Evolutionary conservation across 2,329 filamentous ascomycete species (phyloP), one percentile per base, ranked within the genome.

Genomic region (Calonectria honghensis): DNA sequence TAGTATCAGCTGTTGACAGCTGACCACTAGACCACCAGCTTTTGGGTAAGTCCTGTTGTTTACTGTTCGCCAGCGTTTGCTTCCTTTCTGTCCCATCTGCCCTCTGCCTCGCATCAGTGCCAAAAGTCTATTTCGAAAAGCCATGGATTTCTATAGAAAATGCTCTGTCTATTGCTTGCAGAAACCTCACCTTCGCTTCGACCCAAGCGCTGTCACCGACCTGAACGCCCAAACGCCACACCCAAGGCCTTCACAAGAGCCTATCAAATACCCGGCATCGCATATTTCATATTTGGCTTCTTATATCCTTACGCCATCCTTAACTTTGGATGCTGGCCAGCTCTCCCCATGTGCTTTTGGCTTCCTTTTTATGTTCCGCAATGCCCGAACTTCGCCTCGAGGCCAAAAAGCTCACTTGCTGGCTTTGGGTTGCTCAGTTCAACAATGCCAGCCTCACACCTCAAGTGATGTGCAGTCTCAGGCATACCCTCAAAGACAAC

Each of bases 1-100:
- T 48, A 10, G 45, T 87, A 87, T 80, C 78, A 73, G 72, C 84
- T 82, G 82, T 81, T 82, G 80, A 82, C 84, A 82, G 80, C 81
- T 82, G 71, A 41, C 79, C 74, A 68, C 74, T 77, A 78, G 75
- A 48, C 24, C 45, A 24, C 45, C 77, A 77, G 70, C 76, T 81
- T 76, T 78, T 79, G 72, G 77, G 83, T 85, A 80, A 84, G 82
- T 82, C 59, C 6, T 75, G 51, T 29, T 70, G 72, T 72, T 65
- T 31, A 16, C 37, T 52, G 7, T 24, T 52, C 61, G 65, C 45
- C 67, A 68, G 52, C 64, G 61, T 68, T 48, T 45, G 39, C 57
- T 68, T 73, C 57, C 48, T 45, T 14, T 35, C 50, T 37, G 35
- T 31, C 61, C 27, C 14, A 20, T 65, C 29, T 61, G 65, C 50